A percentile compares a stretch with the other conserved stretches of the same genome.
Evolutionary conservation across 345 rosid genomes (phyloP).

Genomic region (Euphorbia lathyris): DNA sequence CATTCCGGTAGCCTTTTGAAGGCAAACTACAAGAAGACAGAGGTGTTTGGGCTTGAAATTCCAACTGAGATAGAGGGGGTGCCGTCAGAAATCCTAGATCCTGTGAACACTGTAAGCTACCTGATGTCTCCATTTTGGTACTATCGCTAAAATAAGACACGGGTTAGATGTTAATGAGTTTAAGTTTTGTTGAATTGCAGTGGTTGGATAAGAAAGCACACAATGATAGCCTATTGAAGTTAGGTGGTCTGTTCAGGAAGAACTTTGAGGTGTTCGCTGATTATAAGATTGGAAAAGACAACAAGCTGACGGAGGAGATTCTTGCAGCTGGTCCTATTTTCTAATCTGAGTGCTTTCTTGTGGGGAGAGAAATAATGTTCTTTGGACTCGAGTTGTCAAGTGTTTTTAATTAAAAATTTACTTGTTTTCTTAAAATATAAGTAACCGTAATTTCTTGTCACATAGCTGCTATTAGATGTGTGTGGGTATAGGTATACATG

Average conservation of each 20-base stretch:
- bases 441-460: no score
- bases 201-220: conserved; percentile 85
- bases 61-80: conserved; percentile 75
- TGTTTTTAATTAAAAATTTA: background rate
- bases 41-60: conserved; percentile 83
- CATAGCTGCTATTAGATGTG: no score
- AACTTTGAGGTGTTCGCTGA: conserved; percentile 72
- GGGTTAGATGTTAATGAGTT: background rate
- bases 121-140: background rate
- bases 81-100: conserved; percentile 82
- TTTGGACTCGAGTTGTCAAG: background rate
- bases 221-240: conserved; percentile 63
- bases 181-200: conserved; percentile 31
- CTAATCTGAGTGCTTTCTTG: conserved; percentile 21
- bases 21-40: conserved; percentile 35
- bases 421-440: background rate
- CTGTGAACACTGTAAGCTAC: conserved; percentile 60
- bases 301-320: conserved; percentile 73
- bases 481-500: no score
- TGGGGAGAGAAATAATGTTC: background rate
- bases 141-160: background rate
- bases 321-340: conserved; percentile 81
- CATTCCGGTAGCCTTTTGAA: conserved; percentile 26
- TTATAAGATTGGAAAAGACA: conserved; percentile 73
- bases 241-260: conserved; percentile 79